Base-by-base conservation (phyloP, 768 basidiomycete genomes). In the Rhodocollybia butyracea region DNA sequence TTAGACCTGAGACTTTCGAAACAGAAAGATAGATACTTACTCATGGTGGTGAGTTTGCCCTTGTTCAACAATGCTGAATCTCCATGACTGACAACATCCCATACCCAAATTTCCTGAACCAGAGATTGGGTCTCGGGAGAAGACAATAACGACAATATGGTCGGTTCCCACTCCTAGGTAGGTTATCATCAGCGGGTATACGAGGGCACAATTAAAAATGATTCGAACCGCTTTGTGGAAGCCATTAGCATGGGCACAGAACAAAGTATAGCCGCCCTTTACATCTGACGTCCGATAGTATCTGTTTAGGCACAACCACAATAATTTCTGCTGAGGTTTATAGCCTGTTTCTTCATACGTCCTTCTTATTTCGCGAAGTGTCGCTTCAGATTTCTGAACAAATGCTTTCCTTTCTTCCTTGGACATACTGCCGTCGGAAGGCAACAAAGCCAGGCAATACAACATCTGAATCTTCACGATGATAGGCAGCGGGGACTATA, bases 71-170 rank as follows among this genome's bases (percentile, higher is more conserved):
- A 66, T 0, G 79, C 86, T n/a, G 91, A 77, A 57, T 95, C 94
- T 1, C 92, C 94, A 57, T 95, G 91, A 57, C 92, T 86, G 3
- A 86, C 78, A 5, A 89, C 81, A 60, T 97, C 94, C 77, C 90
- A 87, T 0, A 81, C 64, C 92, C 92, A 95, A 1, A 94, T 75
- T 82, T 73, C 90, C 76, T 67, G 94, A 60, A 73, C 73, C 55
- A 68, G 30, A 30, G 42, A 13, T 13, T 59, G 51, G 1, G 65
- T 69, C n/a, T 68, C 67, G 21, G 73, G 63, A 1, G 70, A 72
- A 27, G 75, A 66, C 2, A 94, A 65, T 6, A 95, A 66, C 31
- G 72, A 60, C 1, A 66, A 66, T 1, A 96, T 58, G 15, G 79
- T 77, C 0, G 89, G 83, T 64, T 95, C 91, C 86, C 89, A 96